These are phyloP conservation scores for Gnomoniopsis smithogilvyi DNA, from an alignment of 2,329 filamentous ascomycete genomes.

Conservation along the genomic window DNA sequence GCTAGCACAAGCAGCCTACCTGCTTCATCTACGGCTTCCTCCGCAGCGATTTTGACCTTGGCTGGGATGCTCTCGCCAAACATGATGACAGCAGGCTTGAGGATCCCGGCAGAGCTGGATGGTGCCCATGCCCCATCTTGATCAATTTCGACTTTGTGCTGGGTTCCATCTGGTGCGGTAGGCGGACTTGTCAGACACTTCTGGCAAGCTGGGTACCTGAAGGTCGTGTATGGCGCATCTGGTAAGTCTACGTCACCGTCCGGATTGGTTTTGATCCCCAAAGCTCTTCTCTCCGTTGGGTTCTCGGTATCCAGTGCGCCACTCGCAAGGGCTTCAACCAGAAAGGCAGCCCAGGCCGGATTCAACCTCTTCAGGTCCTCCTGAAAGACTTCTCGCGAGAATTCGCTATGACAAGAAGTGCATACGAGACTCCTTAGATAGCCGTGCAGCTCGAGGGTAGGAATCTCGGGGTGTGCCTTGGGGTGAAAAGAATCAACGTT, in stretches of 20 bases:
- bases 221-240: slow-evolving; percentile 81
- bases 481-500: slow-evolving; percentile 96
- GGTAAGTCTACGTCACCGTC: slow-evolving; percentile 94
- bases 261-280: slow-evolving; percentile 80
- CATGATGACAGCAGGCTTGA: slow-evolving; percentile 95
- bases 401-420: slow-evolving; percentile 70
- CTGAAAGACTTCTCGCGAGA: slow-evolving; percentile 73
- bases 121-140: slow-evolving; percentile 73
- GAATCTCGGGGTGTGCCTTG: slow-evolving; percentile 67
- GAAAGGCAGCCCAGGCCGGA: slow-evolving; percentile 77
- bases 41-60: slow-evolving; percentile 70
- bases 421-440: slow-evolving; percentile 82
- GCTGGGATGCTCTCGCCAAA: slow-evolving; percentile 84
- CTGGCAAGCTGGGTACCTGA: slow-evolving; percentile 88
- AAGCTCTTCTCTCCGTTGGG: slow-evolving; percentile 61
- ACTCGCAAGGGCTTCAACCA: slow-evolving; percentile 66
- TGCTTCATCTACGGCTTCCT: slow-evolving; percentile 74
- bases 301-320: slow-evolving; percentile 79
- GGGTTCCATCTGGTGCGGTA: slow-evolving; percentile 48
- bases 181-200: slow-evolving; percentile 68
- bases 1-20: slow-evolving; percentile 76
- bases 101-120: slow-evolving; percentile 67
- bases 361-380: slow-evolving; percentile 73
- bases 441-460: slow-evolving; percentile 85
- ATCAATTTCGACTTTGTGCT: slow-evolving; percentile 65